phyloP scores from a whole-genome alignment of 345 rosid genomes.

The Jatropha curcas region DNA sequence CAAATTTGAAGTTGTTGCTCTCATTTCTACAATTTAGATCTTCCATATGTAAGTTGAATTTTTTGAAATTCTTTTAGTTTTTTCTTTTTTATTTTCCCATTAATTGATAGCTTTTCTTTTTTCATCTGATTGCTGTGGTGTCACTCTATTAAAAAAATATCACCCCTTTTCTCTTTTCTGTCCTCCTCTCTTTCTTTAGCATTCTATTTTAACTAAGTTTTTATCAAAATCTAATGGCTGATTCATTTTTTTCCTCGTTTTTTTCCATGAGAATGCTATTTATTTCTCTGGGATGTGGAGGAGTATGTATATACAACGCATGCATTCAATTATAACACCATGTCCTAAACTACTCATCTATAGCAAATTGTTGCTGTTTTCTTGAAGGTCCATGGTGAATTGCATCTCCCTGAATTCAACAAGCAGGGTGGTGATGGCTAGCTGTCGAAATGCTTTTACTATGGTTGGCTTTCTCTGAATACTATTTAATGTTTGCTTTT shows the following conservation, averaged over 20 bases:
- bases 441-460: constrained; percentile 95
- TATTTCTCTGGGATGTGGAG: not conserved
- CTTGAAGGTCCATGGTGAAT: constrained; percentile 85
- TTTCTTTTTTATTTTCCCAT: not conserved
- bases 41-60: not conserved
- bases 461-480: constrained; percentile 52
- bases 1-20: constrained; percentile 12
- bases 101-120: not conserved
- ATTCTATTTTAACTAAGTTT: too few species aligned
- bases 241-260: not conserved
- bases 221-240: not conserved
- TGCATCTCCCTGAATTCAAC: constrained; percentile 86
- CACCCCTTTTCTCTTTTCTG: not conserved
- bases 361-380: constrained; percentile 4
- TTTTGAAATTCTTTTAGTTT: not conserved
- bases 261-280: not conserved
- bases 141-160: too few species aligned
- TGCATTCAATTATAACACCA: not conserved
- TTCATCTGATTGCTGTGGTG: not conserved
- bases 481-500: not conserved
- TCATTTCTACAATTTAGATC: constrained; percentile 3
- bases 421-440: constrained; percentile 79
- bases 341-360: not conserved
- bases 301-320: not conserved
- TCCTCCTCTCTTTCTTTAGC: too few species aligned